Percentiles rank a stretch among this genome's conserved stretches.
phyloP scores from a whole-genome alignment of 768 basidiomycete genomes.

The Tulasnella sp. region DNA sequence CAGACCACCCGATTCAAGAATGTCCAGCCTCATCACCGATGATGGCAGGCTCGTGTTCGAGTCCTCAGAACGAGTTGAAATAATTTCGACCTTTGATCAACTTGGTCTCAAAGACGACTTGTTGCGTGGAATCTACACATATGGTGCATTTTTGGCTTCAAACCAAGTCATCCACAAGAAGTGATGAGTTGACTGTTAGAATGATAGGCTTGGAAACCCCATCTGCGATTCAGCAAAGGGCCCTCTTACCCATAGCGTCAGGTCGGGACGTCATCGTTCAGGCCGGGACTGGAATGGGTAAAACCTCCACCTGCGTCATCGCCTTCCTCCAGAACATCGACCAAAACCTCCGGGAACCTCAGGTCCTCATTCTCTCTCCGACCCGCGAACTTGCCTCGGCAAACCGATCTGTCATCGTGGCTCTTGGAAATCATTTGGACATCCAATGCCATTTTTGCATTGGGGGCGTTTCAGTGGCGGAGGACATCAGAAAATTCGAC shows the following conservation, averaged over 20 bases:
- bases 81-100: conserved; percentile 83
- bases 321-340: conserved; percentile 98
- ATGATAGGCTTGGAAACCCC: conserved; percentile 90
- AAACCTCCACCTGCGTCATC: conserved; percentile 99
- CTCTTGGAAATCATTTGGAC: conserved; percentile 98
- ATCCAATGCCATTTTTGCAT: conserved; percentile 98
- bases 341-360: conserved; percentile 87
- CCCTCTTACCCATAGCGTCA: conserved; percentile 92
- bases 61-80: conserved; percentile 81
- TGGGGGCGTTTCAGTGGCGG: conserved; percentile 93
- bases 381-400: conserved; percentile 99
- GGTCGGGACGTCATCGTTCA: conserved; percentile 98
- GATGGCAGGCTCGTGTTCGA: conserved; percentile 89
- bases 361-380: conserved; percentile 93
- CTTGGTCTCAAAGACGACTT: conserved; percentile 92
- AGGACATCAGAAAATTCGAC: conserved; percentile 95
- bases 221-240: conserved; percentile 96
- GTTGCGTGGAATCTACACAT: conserved; percentile 94
- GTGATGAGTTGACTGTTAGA: conserved; percentile 26
- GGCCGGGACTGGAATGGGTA: conserved; percentile 98
- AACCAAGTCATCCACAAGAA: conserved; percentile 16
- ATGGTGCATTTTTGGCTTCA: conserved; percentile 56
- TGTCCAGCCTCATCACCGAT: background rate
- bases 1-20: background rate
- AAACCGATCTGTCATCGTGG: conserved; percentile 95